Conservation (phyloP, 805 yeast species). For the Candida arabinofermentans region DNA sequence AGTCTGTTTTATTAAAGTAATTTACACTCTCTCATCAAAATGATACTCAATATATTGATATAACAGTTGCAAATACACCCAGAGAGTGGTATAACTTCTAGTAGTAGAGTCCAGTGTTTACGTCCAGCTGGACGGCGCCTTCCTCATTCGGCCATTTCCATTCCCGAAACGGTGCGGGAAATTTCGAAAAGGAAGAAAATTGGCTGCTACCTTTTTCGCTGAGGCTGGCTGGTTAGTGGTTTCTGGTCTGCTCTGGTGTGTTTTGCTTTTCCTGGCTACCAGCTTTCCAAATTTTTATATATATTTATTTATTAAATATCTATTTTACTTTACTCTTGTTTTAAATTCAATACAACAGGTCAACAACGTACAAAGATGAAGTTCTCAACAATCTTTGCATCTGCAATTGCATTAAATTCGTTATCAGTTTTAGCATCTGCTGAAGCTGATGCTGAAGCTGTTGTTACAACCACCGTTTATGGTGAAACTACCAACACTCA, state of each 20-base stretch:
- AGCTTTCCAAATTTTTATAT: not conserved
- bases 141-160: not conserved
- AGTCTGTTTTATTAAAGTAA: too few species aligned
- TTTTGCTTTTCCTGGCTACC: not conserved
- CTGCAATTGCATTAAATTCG: conserved; percentile 33
- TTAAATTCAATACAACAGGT: not conserved
- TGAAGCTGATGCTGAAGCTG: conserved; percentile 22
- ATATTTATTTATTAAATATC: too few species aligned
- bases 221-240: too few species aligned
- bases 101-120: not conserved
- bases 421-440: conserved; percentile 35
- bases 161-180: not conserved
- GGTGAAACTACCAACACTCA: conserved; percentile 28
- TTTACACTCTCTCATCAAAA: too few species aligned
- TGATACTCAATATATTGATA: too few species aligned
- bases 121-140: not conserved
- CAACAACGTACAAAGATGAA: conserved; percentile 32
- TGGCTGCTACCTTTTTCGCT: too few species aligned
- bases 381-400: conserved; percentile 33
- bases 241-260: too few species aligned
- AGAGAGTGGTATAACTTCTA: too few species aligned
- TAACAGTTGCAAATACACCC: too few species aligned
- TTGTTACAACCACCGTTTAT: conserved; percentile 33
- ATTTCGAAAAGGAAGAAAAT: not conserved
- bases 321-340: not conserved